Conservation (phyloP, 768 basidiomycete genomes). For the Suillus placidus region DNA sequence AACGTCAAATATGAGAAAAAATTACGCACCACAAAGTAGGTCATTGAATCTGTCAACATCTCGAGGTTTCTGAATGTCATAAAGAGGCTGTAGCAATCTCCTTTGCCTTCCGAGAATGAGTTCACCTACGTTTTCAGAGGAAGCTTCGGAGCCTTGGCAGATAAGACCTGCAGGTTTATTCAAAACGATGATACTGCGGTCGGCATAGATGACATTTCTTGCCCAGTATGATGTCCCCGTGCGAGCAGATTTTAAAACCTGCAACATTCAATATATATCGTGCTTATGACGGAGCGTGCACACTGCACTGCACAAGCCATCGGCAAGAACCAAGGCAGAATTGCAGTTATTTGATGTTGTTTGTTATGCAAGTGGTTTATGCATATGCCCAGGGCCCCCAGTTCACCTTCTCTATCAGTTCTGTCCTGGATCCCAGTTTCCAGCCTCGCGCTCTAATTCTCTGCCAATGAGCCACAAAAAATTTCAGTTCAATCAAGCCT, state of each 20-base stretch:
- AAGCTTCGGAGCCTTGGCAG: constrained; percentile 46
- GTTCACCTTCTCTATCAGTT: not conserved
- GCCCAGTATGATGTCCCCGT: constrained; percentile 30
- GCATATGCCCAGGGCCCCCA: not conserved
- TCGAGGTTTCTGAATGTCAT: constrained; percentile 16
- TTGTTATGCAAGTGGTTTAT: not conserved
- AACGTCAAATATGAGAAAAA: constrained; percentile 11
- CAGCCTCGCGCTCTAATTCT: not conserved
- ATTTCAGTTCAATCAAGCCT: not conserved
- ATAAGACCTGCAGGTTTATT: constrained; percentile 64
- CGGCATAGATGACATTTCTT: constrained; percentile 49
- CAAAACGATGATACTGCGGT: constrained; percentile 54
- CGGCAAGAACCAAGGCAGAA: too few relatives aligned
- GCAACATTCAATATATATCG: constrained; percentile 2
- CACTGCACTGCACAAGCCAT: too few relatives aligned
- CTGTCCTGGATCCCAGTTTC: not conserved
- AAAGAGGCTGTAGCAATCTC: constrained; percentile 4
- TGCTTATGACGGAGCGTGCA: not conserved
- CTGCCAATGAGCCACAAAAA: not conserved
- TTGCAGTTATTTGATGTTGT: constrained; percentile 2
- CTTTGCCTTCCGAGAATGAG: constrained; percentile 14
- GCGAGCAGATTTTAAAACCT: constrained; percentile 6
- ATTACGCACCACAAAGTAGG: constrained; percentile 38
- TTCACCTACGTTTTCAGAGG: constrained; percentile 6
- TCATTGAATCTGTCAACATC: constrained; percentile 38